Evolutionary conservation across 2,329 filamentous ascomycete species (phyloP), one percentile per base, ranked within the genome.

Genomic region (Didymellaceae sp.): DNA sequence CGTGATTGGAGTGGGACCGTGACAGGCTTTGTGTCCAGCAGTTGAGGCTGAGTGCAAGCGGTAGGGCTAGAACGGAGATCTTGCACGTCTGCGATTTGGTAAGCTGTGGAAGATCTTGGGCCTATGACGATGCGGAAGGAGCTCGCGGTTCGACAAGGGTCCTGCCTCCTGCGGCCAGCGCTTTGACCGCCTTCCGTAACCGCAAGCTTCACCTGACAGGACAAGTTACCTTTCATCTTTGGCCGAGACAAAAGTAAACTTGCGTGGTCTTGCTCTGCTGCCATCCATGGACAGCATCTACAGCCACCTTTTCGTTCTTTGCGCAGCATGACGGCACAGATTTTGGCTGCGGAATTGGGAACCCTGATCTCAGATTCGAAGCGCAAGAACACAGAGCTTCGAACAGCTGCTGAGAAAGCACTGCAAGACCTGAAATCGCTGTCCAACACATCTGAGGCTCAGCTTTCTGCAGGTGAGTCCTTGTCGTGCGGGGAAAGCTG

Each of bases 341-440:
- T 96, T 68, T 83, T 97, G 67, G 86, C 87, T 69, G 87, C 89
- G 51, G 92, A 97, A 82, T 84, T 97, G 73, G 85, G 88, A 68
- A 95, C 90, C 77, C 85, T 97, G 72, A 88, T 96, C 66, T 90
- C 95, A 75, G 94, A 99, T 79, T 94, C 92, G 71, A 97, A 96
- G 77, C 85, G 93, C 67, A 97, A 96, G 76, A 88, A 97, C 74
- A 85, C 88, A 62, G 94, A 97, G 66, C 81, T 99, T 44, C 86
- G 89, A 78, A 89, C 89, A 82, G 91, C 94, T 41, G 91, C 94
- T 21, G 94, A 99, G 70, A 95, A 92, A 75, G 95, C 94, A 11
- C 80, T 97, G 17, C 89, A 91, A 60, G 94, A 97, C 62, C 81
- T 99, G 54, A 97, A 89, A 74, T 80, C 82, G 42, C 78, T 96